These are phyloP conservation scores for Globisporangium cylindrosporum DNA, from an alignment of 352 stramenopile species.

Conservation along the genomic window DNA sequence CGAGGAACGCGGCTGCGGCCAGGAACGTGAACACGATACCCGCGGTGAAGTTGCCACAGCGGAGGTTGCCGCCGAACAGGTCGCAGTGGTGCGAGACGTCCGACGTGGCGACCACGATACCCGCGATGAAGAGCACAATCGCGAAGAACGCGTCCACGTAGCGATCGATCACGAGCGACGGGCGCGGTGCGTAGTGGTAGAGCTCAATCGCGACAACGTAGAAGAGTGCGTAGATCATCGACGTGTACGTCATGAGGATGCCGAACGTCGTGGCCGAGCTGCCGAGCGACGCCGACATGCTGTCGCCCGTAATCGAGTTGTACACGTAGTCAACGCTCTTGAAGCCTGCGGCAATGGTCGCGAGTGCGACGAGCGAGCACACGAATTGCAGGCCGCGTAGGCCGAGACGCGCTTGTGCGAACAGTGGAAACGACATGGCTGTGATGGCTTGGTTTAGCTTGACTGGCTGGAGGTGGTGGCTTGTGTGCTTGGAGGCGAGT, in stretches of 20 bases:
- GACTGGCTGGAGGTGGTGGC: background rate
- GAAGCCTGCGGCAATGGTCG: slow-evolving; percentile 40
- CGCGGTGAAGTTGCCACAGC: slow-evolving; percentile 50
- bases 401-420: slow-evolving; percentile 20
- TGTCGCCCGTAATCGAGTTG: background rate
- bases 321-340: slow-evolving; percentile 4
- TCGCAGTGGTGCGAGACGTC: slow-evolving; percentile 47
- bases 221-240: slow-evolving; percentile 60
- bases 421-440: background rate
- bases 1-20: slow-evolving; percentile 29
- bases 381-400: slow-evolving; percentile 51
- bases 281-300: slow-evolving; percentile 21
- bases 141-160: slow-evolving; percentile 34
- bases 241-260: slow-evolving; percentile 59
- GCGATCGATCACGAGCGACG: slow-evolving; percentile 25
- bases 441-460: background rate
- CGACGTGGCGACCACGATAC: slow-evolving; percentile 48
- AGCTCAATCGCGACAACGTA: slow-evolving; percentile 46
- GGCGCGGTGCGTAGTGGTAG: slow-evolving; percentile 32
- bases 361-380: slow-evolving; percentile 52
- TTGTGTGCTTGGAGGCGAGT: background rate
- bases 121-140: slow-evolving; percentile 46
- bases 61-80: slow-evolving; percentile 19
- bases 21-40: slow-evolving; percentile 57
- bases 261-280: slow-evolving; percentile 42